Evolutionary conservation across 371 early-diverging fungal species (phyloP).

Genomic region (Funneliformis caledonium): DNA sequence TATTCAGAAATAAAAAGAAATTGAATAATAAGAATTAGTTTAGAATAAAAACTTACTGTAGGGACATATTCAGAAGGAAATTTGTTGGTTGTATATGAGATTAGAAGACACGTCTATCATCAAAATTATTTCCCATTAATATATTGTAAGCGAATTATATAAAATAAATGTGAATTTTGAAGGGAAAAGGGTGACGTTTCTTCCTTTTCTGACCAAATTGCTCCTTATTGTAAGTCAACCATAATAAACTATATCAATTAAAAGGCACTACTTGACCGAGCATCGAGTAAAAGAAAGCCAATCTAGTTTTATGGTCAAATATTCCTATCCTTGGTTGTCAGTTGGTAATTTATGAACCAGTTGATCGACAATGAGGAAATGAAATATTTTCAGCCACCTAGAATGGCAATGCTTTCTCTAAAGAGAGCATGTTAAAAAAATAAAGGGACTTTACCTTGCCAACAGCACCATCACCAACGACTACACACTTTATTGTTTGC

Average conservation of each 20-base stretch:
- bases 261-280: neutral
- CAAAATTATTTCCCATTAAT: constrained; percentile 4
- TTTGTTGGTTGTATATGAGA: constrained; percentile 98
- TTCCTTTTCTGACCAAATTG: no score
- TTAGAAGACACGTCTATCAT: constrained; percentile 90
- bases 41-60: constrained; percentile 68
- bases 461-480: constrained; percentile 99
- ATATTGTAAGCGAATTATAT: neutral
- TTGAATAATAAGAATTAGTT: neutral
- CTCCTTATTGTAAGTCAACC: neutral
- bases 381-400: neutral
- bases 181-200: neutral
- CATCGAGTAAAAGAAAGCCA: neutral
- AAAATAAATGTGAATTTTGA: neutral
- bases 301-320: neutral
- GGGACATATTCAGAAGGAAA: constrained; percentile 99
- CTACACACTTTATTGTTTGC: constrained; percentile 93
- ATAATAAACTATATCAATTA: neutral
- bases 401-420: neutral
- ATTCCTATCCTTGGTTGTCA: neutral
- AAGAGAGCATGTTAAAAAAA: neutral
- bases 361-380: constrained; percentile 2
- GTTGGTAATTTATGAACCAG: neutral
- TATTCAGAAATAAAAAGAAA: neutral
- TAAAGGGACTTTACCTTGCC: constrained; percentile 75